Evolutionary conservation across 192 early-diverging fungal species (phyloP), one percentile per base, ranked within the genome.

Genomic region (Podila epigama): DNA sequence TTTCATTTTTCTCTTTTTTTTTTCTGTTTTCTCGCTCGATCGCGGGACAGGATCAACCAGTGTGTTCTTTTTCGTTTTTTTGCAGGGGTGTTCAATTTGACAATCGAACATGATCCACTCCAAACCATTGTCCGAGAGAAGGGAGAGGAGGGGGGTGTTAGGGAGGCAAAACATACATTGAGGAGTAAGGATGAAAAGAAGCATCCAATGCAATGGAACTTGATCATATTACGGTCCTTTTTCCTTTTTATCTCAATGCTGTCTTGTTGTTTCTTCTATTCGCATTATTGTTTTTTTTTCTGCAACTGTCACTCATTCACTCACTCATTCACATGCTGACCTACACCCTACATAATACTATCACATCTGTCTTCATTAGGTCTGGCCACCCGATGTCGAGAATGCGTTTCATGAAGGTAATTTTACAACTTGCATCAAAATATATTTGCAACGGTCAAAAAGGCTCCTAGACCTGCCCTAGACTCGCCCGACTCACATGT

Each of bases 361-460:
- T 42, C 12, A 42, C n/a, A 1, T 42, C 13, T 42, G 41, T 63
- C 55, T 61, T 35, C 36, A 69, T 60, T 66, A 88, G 79, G 87
- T 88, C 5, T 89, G 88, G 88, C 86, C 88, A 6, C 79, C 80
- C 55, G 84, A 87, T 69, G 83, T 89, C 27, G 88, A 87, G 66
- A 79, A 65, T 25, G 84, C 85, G 15, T 89, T 87, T 58, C 72
- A 87, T 62, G 80, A 87, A 85, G 86, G 86, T 88, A 83, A 50
- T 33, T 51, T n/a, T n/a, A n/a, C n/a, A n/a, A n/a, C n/a, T n/a
- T n/a, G n/a, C n/a, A n/a, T n/a, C n/a, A n/a, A n/a, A n/a, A n/a
- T n/a, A n/a, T n/a, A n/a, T n/a, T n/a, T n/a, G n/a, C n/a, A n/a
- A n/a, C n/a, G n/a, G n/a, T n/a, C n/a, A n/a, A n/a, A n/a, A n/a